Evolutionary conservation across 2,329 filamentous ascomycete species (phyloP).

Genomic region (Arthrobotrys iridis): DNA sequence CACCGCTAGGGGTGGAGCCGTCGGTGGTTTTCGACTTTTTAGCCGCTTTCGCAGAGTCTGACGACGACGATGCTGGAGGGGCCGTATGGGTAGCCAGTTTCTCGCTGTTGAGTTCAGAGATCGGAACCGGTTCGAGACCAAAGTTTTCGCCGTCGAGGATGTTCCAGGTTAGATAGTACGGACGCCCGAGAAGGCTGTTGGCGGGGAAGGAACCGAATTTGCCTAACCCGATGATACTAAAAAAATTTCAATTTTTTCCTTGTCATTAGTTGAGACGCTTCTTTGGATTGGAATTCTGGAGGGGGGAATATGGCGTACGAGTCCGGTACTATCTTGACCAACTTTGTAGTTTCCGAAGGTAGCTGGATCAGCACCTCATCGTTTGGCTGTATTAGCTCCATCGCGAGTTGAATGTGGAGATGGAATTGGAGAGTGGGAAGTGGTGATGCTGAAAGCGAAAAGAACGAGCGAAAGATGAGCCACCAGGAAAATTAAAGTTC

Average conservation of each 20-base stretch:
- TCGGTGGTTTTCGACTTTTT: slow-evolving; percentile 36
- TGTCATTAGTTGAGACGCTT: slow-evolving; percentile 3
- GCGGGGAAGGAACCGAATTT: slow-evolving; percentile 93
- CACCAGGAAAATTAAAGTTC: slow-evolving; percentile 10
- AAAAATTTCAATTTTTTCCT: slow-evolving; percentile 55
- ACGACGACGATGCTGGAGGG: not conserved
- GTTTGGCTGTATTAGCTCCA: slow-evolving; percentile 66
- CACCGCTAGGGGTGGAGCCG: slow-evolving; percentile 32
- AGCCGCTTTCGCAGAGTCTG: slow-evolving; percentile 4
- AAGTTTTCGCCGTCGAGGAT: slow-evolving; percentile 67
- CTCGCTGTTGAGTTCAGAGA: slow-evolving; percentile 56
- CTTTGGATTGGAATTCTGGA: slow-evolving; percentile 39
- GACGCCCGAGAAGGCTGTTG: slow-evolving; percentile 89
- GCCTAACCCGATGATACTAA: slow-evolving; percentile 83
- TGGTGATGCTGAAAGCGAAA: slow-evolving; percentile 9
- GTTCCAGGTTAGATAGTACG: slow-evolving; percentile 86
- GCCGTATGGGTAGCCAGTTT: slow-evolving; percentile 52
- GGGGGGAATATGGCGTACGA: slow-evolving; percentile 67
- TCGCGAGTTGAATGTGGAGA: slow-evolving; percentile 56
- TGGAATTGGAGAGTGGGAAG: not conserved
- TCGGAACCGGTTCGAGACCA: slow-evolving; percentile 56
- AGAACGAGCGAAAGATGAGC: not conserved
- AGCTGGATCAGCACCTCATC: slow-evolving; percentile 68
- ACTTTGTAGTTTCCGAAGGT: slow-evolving; percentile 69
- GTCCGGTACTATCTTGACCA: slow-evolving; percentile 71